These are phyloP conservation scores for Heteromeles arbutifolia DNA, from an alignment of 306 rosid genomes.

Conservation along the genomic window DNA sequence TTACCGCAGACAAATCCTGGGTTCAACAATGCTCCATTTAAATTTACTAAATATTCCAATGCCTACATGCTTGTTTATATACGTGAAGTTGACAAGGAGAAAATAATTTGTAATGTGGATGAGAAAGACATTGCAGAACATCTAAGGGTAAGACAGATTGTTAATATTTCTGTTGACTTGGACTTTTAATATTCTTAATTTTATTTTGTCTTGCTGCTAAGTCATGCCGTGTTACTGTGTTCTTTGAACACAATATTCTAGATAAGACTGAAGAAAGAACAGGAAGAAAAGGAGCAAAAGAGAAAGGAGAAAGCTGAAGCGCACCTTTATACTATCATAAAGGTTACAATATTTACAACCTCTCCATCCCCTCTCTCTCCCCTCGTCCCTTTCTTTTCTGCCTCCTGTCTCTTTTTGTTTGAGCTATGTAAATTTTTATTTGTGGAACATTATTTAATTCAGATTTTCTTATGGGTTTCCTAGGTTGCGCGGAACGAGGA, in stretches of 20 bases:
- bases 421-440: slow-evolving; percentile 2
- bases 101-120: slow-evolving; percentile 78
- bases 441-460: slow-evolving; percentile 1
- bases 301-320: slow-evolving; percentile 87
- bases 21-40: slow-evolving; percentile 73
- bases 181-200: neutral
- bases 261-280: slow-evolving; percentile 86
- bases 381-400: neutral
- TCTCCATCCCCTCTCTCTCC: neutral
- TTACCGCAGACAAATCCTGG: slow-evolving; percentile 85
- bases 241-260: slow-evolving; percentile 17
- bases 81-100: slow-evolving; percentile 85
- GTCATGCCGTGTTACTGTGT: neutral
- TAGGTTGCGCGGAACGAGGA: slow-evolving; percentile 88
- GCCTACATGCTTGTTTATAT: slow-evolving; percentile 97
- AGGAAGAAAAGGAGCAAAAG: slow-evolving; percentile 77
- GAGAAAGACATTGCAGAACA: slow-evolving; percentile 88
- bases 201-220: neutral
- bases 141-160: slow-evolving; percentile 53
- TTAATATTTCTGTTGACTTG: neutral
- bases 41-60: slow-evolving; percentile 84
- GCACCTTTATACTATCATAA: slow-evolving; percentile 74
- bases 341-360: slow-evolving; percentile 37
- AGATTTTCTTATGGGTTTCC: neutral
- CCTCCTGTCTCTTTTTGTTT: neutral